Evolutionary conservation across 1,284 basidiomycete species (phyloP).

Genomic region (Pterulicium gracile): DNA sequence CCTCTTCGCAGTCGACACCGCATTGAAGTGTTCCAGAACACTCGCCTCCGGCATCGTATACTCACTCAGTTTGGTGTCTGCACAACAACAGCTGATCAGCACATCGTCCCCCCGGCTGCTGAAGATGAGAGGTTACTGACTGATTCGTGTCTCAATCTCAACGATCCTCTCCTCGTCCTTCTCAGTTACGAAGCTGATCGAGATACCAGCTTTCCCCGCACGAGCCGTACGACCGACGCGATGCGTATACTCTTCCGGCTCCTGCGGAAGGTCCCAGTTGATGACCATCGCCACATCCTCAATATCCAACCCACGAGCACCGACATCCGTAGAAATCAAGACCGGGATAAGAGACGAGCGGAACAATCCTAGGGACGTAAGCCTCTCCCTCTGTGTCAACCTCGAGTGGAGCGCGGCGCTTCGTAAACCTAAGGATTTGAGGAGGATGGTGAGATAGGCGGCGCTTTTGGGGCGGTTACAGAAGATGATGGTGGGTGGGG

Average conservation of each 20-base stretch:
- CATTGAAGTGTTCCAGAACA: slow-evolving; percentile 82
- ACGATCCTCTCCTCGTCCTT: slow-evolving; percentile 81
- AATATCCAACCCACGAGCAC: slow-evolving; percentile 89
- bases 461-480: slow-evolving; percentile 82
- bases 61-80: slow-evolving; percentile 68
- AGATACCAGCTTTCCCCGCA: slow-evolving; percentile 83
- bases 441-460: slow-evolving; percentile 77
- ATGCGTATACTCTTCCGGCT: slow-evolving; percentile 72
- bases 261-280: slow-evolving; percentile 90
- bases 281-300: slow-evolving; percentile 91
- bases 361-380: slow-evolving; percentile 82
- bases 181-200: slow-evolving; percentile 93
- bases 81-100: not conserved
- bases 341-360: slow-evolving; percentile 83
- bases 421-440: slow-evolving; percentile 75
- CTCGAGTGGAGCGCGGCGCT: slow-evolving; percentile 89
- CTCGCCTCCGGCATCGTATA: slow-evolving; percentile 70
- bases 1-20: slow-evolving; percentile 85
- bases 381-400: slow-evolving; percentile 81
- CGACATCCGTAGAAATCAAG: slow-evolving; percentile 91
- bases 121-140: slow-evolving; percentile 30
- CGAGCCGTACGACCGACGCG: slow-evolving; percentile 88
- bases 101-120: slow-evolving; percentile 5
- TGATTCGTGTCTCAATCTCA: slow-evolving; percentile 80
- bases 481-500: slow-evolving; percentile 93